A percentile compares a stretch with the other conserved stretches of the same genome.
Evolutionary conservation across 73 alveolate genomes (phyloP).

Genomic region (Paramecium sonneborni): DNA sequence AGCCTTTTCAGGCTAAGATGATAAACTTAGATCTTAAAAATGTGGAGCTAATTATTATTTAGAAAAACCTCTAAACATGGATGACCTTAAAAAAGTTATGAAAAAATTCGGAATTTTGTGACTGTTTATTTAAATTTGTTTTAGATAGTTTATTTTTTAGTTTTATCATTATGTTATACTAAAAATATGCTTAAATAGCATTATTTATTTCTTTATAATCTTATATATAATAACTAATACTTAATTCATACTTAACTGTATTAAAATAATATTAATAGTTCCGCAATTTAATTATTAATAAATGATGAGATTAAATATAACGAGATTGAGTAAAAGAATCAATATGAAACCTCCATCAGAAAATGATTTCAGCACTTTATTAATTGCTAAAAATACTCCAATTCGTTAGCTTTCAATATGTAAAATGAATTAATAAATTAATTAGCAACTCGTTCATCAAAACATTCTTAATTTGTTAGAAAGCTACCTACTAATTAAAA

Average conservation of each 20-base stretch:
- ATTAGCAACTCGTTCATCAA: not conserved
- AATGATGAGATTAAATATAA: conserved; percentile 32
- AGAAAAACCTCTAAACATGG: conserved; percentile 59
- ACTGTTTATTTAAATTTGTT: not conserved
- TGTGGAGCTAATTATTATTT: conserved; percentile 61
- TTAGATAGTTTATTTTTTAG: not conserved
- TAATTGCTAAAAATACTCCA: conserved; percentile 4
- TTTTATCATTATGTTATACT: not conserved
- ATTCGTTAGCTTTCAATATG: not conserved
- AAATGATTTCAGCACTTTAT: conserved; percentile 25
- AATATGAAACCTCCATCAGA: conserved; percentile 16
- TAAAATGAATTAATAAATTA: not conserved
- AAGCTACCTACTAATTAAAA: not conserved
- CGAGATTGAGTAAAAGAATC: not conserved
- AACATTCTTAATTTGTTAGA: not conserved
- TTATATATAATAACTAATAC: no score
- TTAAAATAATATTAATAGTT: not conserved
- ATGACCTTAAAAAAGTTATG: conserved; percentile 25
- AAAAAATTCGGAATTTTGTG: conserved; percentile 24
- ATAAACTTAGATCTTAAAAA: conserved; percentile 45
- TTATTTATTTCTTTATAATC: not conserved
- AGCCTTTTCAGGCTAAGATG: conserved; percentile 51
- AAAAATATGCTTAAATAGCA: no score
- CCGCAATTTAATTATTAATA: not conserved
- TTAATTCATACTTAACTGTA: not conserved